These are phyloP conservation scores for Neltuma alba DNA, from an alignment of 306 rosid genomes.

Conservation along the genomic window DNA sequence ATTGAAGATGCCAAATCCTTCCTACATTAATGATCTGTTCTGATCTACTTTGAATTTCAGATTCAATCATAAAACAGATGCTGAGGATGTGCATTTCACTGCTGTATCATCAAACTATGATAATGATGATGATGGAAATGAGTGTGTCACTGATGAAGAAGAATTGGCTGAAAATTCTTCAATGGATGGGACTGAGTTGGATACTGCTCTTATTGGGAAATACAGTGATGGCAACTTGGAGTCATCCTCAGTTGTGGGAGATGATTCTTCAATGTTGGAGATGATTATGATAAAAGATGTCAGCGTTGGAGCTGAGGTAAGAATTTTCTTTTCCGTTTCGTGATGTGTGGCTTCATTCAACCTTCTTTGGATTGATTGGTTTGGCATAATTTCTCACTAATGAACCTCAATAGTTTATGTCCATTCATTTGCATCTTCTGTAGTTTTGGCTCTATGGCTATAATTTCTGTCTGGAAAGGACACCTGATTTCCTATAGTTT, in stretches of 20 bases:
- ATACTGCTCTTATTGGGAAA: constrained; percentile 25
- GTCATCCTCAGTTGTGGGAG: constrained; percentile 40
- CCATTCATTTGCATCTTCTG: constrained; percentile 2
- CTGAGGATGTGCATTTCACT: constrained; percentile 89
- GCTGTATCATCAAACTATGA: constrained; percentile 54
- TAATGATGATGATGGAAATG: constrained; percentile 12
- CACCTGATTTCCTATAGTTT: constrained; percentile 3
- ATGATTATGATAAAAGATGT: constrained; percentile 91
- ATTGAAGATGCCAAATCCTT: constrained; percentile 3
- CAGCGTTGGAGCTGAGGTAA: constrained; percentile 73
- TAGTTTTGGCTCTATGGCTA: constrained; percentile 1
- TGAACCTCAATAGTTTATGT: background rate
- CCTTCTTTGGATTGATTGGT: constrained; percentile 1
- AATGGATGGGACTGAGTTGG: constrained; percentile 29
- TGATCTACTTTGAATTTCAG: constrained; percentile 47
- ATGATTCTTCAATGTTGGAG: constrained; percentile 57
- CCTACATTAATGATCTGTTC: constrained; percentile 27
- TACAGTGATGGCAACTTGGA: constrained; percentile 33
- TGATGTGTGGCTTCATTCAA: background rate
- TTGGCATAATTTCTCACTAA: background rate
- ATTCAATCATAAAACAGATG: constrained; percentile 88
- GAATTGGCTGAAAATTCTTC: constrained; percentile 33
- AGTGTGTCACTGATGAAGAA: constrained; percentile 40
- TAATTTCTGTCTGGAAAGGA: constrained; percentile 15
- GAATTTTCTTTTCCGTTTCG: constrained; percentile 8